phyloP scores from a whole-genome alignment of 2,329 filamentous ascomycete species.

The Fusarium pseudonygamai region DNA sequence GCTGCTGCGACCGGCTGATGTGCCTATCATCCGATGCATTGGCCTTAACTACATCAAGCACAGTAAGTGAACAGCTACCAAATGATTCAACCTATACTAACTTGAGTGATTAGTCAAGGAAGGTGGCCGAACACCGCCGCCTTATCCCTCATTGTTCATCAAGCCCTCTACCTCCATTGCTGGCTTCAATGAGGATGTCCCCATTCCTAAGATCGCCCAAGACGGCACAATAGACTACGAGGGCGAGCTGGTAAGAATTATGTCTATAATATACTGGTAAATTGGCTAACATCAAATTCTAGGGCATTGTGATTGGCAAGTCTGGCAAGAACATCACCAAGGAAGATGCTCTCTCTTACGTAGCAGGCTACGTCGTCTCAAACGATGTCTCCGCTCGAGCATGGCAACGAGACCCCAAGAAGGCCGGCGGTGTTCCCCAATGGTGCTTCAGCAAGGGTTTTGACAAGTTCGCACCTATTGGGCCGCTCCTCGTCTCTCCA shows the following conservation, averaged over 20 bases:
- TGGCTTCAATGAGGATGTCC: conserved; percentile 49
- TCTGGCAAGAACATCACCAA: conserved; percentile 61
- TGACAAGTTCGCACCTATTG: conserved; percentile 65
- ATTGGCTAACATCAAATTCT: background rate
- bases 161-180: conserved; percentile 57
- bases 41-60: conserved; percentile 51
- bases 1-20: conserved; percentile 44
- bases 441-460: conserved; percentile 66
- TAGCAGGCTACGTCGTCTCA: conserved; percentile 57
- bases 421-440: conserved; percentile 53
- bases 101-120: conserved; percentile 55
- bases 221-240: conserved; percentile 60
- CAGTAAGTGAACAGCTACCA: conserved; percentile 34
- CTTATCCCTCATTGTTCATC: conserved; percentile 61
- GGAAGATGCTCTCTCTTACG: conserved; percentile 54
- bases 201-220: conserved; percentile 58
- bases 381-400: conserved; percentile 67
- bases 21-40: conserved; percentile 50
- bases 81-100: fast-evolving
- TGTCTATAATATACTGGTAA: fast-evolving
- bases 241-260: conserved; percentile 52
- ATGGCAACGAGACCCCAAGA: conserved; percentile 61
- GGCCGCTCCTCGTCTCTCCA: conserved; percentile 55
- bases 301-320: conserved; percentile 62
- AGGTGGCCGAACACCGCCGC: conserved; percentile 60